Evolutionary conservation across 768 basidiomycete genomes (phyloP).

Genomic region (Jaapia argillacea): DNA sequence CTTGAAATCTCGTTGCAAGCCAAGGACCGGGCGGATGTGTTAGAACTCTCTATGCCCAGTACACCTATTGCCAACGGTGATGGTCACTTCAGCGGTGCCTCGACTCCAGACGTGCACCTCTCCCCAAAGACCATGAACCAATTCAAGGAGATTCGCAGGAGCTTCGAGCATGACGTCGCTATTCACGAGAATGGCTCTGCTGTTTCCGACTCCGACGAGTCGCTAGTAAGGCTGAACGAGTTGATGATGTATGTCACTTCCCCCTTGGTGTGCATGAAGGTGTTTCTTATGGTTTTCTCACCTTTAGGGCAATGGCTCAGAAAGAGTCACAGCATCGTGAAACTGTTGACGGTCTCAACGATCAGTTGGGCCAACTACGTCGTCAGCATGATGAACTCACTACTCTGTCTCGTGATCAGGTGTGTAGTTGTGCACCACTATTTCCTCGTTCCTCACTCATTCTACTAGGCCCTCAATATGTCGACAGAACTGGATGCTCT

Average conservation of each 20-base stretch:
- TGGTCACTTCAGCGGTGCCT: no score
- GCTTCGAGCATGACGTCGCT: conserved; percentile 38
- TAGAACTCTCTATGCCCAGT: neutral
- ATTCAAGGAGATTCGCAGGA: conserved; percentile 66
- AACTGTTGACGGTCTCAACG: conserved; percentile 59
- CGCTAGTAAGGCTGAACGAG: conserved; percentile 75
- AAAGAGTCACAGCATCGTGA: conserved; percentile 90
- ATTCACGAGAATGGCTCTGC: conserved; percentile 13
- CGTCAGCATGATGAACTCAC: conserved; percentile 78
- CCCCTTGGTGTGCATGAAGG: conserved; percentile 5
- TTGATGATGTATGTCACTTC: conserved; percentile 70
- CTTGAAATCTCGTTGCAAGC: conserved; percentile 50
- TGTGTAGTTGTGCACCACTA: conserved; percentile 20
- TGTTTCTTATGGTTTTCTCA: conserved; percentile 7
- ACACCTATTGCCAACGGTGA: conserved; percentile 12
- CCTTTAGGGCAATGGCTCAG: conserved; percentile 84
- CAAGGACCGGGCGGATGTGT: conserved; percentile 15
- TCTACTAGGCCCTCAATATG: conserved; percentile 67
- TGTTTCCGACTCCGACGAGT: conserved; percentile 53
- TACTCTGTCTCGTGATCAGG: conserved; percentile 79
- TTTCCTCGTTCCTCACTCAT: neutral
- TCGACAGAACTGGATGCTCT: conserved; percentile 77
- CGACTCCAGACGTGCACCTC: conserved; percentile 28
- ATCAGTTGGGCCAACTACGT: conserved; percentile 57
- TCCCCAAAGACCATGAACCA: conserved; percentile 66